Percentiles rank a stretch among this genome's conserved stretches.
Conservation (phyloP, 2,329 filamentous ascomycete genomes). For the Hypomyces perniciosus region DNA sequence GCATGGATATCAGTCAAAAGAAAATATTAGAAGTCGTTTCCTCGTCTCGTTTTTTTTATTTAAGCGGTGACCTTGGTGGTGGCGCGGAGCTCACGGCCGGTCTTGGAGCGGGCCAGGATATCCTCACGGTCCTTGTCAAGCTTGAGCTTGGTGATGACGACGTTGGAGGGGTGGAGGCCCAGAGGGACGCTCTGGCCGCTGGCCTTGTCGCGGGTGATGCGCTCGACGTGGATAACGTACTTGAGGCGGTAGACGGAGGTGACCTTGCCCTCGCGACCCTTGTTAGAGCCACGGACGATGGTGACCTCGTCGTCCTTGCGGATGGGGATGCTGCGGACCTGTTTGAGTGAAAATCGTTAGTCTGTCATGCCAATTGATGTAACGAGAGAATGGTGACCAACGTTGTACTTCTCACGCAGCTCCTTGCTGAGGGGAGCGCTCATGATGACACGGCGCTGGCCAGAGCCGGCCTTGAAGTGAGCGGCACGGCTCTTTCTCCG, state of each 20-base stretch:
- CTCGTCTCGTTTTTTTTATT: conserved; percentile 20
- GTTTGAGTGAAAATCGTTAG: conserved; percentile 3
- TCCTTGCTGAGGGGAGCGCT: conserved; percentile 93
- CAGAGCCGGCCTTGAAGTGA: conserved; percentile 94
- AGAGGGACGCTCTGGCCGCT: conserved; percentile 94
- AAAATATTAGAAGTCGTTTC: conserved; percentile 10
- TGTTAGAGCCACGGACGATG: conserved; percentile 88
- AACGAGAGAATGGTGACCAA: conserved; percentile 41
- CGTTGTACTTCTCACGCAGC: conserved; percentile 98
- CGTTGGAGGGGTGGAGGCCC: conserved; percentile 92
- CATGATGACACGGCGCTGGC: conserved; percentile 93
- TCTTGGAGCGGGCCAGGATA: conserved; percentile 80
- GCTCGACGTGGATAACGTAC: conserved; percentile 96
- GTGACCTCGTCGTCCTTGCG: conserved; percentile 96
- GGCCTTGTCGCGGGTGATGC: conserved; percentile 93
- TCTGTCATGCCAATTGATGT: conserved; percentile 5
- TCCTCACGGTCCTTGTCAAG: conserved; percentile 90
- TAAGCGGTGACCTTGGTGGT: conserved; percentile 64
- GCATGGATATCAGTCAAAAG: conserved; percentile 9
- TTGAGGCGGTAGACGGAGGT: conserved; percentile 97
- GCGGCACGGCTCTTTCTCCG: conserved; percentile 98
- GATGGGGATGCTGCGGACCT: conserved; percentile 94
- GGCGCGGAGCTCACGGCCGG: conserved; percentile 67
- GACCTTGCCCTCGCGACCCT: conserved; percentile 98
- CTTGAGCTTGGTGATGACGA: conserved; percentile 98